A percentile compares a stretch with the other conserved stretches of the same genome.
phyloP scores from a whole-genome alignment of 2,329 filamentous ascomycete genomes.

The Dactylellina parvicollis region DNA sequence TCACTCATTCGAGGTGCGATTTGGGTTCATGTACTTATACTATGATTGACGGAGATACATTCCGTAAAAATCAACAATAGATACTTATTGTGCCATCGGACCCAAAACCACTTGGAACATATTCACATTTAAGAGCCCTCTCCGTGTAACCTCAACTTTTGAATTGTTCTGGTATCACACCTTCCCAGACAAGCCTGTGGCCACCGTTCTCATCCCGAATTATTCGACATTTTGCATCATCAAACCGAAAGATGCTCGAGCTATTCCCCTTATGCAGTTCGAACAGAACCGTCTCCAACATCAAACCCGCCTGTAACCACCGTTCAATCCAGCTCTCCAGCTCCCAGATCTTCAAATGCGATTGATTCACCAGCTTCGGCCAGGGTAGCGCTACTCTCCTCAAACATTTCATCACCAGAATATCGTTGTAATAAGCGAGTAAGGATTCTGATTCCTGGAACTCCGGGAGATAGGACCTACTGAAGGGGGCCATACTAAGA shows the following conservation, averaged over 20 bases:
- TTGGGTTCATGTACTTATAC: no score
- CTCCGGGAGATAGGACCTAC: not conserved
- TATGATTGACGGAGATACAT: no score
- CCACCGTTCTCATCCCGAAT: not conserved
- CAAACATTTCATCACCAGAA: slow-evolving; percentile 2
- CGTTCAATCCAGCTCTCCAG: slow-evolving; percentile 15
- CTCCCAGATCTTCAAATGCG: slow-evolving; percentile 3
- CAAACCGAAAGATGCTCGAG: not conserved
- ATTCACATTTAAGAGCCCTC: no score
- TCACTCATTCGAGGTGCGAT: no score
- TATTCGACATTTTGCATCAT: not conserved
- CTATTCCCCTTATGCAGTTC: not conserved
- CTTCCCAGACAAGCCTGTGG: no score
- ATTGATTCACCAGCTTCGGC: slow-evolving; percentile 13
- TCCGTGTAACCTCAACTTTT: no score
- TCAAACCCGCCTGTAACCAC: not conserved
- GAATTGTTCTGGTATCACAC: no score
- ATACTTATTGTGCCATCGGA: no score
- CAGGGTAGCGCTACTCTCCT: slow-evolving; percentile 6
- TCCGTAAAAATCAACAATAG: no score
- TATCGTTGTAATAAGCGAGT: not conserved
- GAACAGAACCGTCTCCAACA: slow-evolving; percentile 9
- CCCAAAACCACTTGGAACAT: no score
- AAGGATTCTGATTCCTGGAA: not conserved
- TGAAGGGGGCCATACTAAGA: not conserved